These are phyloP conservation scores for Annulohypoxylon truncatum DNA, from an alignment of 2,329 filamentous ascomycete genomes.

Conservation along the genomic window DNA sequence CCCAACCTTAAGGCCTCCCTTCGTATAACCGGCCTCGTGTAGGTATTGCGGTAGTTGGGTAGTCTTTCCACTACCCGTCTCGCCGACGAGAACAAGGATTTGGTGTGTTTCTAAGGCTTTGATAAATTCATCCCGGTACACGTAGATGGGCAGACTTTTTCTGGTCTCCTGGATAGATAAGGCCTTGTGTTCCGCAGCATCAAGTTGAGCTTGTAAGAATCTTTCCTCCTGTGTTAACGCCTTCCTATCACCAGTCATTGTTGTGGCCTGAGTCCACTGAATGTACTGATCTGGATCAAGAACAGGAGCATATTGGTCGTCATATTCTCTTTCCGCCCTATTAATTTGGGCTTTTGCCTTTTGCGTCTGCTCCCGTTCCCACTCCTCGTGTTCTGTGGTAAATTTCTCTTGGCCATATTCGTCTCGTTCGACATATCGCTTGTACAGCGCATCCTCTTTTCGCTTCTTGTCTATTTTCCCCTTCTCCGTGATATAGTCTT, in stretches of 20 bases:
- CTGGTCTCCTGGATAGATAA: slow-evolving; percentile 90
- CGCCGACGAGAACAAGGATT: slow-evolving; percentile 90
- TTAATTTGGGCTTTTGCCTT: slow-evolving; percentile 90
- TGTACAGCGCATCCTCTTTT: slow-evolving; percentile 91
- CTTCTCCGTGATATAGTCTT: slow-evolving; percentile 95
- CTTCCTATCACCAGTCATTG: slow-evolving; percentile 76
- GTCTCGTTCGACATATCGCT: slow-evolving; percentile 87
- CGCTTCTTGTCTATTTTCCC: slow-evolving; percentile 87
- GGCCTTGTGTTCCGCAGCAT: slow-evolving; percentile 89
- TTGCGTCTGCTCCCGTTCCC: slow-evolving; percentile 89
- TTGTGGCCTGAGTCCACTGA: slow-evolving; percentile 82
- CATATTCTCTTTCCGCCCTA: slow-evolving; percentile 77
- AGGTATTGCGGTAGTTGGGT: slow-evolving; percentile 96
- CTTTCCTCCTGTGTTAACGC: slow-evolving; percentile 81
- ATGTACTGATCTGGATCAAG: slow-evolving; percentile 91
- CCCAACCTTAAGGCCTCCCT: slow-evolving; percentile 84
- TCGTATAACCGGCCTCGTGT: slow-evolving; percentile 89
- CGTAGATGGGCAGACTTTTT: slow-evolving; percentile 89
- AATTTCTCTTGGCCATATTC: slow-evolving; percentile 90
- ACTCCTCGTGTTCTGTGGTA: slow-evolving; percentile 94
- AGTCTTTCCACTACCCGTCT: slow-evolving; percentile 95
- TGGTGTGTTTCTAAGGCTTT: slow-evolving; percentile 88
- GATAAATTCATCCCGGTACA: slow-evolving; percentile 86
- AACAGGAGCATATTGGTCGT: slow-evolving; percentile 90
- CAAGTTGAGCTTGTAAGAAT: slow-evolving; percentile 81